phyloP scores from a whole-genome alignment of 2,329 filamentous ascomycete species.

The Madurella mycetomatis region DNA sequence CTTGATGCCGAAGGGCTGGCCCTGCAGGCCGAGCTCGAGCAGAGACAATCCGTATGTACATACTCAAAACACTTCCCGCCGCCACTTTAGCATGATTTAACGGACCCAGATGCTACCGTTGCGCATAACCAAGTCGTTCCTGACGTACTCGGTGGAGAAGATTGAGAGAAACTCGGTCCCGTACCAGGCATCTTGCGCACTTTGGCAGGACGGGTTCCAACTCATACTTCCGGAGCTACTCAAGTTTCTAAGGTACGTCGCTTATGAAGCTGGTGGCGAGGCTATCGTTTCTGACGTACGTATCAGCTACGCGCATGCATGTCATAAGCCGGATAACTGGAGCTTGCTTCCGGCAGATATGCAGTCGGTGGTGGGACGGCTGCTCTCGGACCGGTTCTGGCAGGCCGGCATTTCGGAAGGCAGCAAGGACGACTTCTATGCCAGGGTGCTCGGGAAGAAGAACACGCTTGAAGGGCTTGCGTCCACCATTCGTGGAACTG shows the following conservation, averaged over 20 bases:
- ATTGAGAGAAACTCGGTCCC: constrained; percentile 68
- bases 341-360: constrained; percentile 69
- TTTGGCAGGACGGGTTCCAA: constrained; percentile 85
- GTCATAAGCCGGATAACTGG: constrained; percentile 86
- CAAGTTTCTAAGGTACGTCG: constrained; percentile 65
- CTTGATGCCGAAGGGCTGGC: constrained; percentile 75
- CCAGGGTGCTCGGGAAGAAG: constrained; percentile 83
- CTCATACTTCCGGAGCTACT: constrained; percentile 80
- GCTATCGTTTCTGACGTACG: constrained; percentile 9
- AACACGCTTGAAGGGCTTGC: constrained; percentile 88
- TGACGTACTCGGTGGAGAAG: constrained; percentile 90
- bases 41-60: constrained; percentile 59
- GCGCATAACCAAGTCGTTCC: constrained; percentile 81
- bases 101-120: constrained; percentile 62
- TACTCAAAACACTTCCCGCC: no score
- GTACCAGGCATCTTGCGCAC: constrained; percentile 67
- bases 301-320: constrained; percentile 76
- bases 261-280: not conserved
- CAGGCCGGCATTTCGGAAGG: constrained; percentile 95
- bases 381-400: constrained; percentile 95
- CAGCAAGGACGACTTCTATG: constrained; percentile 95
- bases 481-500: constrained; percentile 83
- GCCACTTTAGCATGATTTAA: constrained; percentile 3
- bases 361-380: constrained; percentile 69
- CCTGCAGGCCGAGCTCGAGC: constrained; percentile 73